Percentiles rank a stretch among this genome's conserved stretches.
These are phyloP conservation scores for Clarkia xantiana DNA, from an alignment of 345 rosid species.

Conservation along the genomic window DNA sequence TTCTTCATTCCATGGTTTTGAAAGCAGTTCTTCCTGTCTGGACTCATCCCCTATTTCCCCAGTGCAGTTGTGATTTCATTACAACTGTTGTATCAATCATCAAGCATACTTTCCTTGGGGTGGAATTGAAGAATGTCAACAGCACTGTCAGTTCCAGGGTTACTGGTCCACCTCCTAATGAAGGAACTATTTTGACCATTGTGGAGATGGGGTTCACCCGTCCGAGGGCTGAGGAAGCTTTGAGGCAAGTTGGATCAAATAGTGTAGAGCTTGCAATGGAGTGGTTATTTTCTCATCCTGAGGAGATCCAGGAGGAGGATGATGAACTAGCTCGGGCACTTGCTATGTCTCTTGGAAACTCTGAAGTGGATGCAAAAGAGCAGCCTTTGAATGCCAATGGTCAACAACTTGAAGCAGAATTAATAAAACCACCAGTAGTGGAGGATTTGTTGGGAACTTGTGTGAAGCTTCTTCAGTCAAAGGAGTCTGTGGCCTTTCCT, in stretches of 20 bases:
- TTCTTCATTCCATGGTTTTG: constrained; percentile 85
- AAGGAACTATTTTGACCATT: constrained; percentile 69
- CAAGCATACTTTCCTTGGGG: constrained; percentile 81
- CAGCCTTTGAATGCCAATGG: constrained; percentile 31
- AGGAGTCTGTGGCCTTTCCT: constrained; percentile 78
- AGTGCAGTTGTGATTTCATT: constrained; percentile 68
- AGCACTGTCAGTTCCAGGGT: constrained; percentile 43
- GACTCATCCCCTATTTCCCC: constrained; percentile 70
- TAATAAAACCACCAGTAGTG: constrained; percentile 72
- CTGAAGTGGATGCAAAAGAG: constrained; percentile 69
- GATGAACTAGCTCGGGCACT: constrained; percentile 98
- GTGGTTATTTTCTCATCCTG: constrained; percentile 91
- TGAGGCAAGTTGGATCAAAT: constrained; percentile 82
- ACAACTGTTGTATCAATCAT: constrained; percentile 65
- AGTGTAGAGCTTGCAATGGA: constrained; percentile 98
- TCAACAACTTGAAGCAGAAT: constrained; percentile 55
- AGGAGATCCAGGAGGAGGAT: constrained; percentile 68
- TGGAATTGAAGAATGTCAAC: constrained; percentile 63
- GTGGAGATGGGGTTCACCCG: constrained; percentile 98
- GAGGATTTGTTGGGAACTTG: constrained; percentile 82
- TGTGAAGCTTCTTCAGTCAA: constrained; percentile 75
- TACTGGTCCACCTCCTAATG: constrained; percentile 82
- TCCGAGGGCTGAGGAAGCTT: constrained; percentile 87
- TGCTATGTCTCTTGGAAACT: constrained; percentile 85
- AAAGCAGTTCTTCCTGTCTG: constrained; percentile 89